Evolutionary conservation across 192 early-diverging fungal species (phyloP), one percentile per base, ranked within the genome.

Genomic region (Backusella macrospora): DNA sequence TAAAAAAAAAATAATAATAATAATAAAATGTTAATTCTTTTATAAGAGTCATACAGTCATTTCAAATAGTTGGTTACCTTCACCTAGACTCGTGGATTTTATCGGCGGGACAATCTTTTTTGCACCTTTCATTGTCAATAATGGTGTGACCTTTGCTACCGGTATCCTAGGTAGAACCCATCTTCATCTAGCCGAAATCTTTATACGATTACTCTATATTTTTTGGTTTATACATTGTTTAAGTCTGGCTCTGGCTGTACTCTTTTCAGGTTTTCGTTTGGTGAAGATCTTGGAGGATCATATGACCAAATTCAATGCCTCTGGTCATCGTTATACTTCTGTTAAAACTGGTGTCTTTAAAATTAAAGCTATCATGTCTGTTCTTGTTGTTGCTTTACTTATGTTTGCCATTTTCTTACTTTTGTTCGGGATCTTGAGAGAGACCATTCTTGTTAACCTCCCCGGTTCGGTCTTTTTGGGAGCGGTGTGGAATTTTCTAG

Each of bases 161-260:
- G 77, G 77, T 13, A 48, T 48, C 4, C 6, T 73, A 12, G 67
- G 67, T 14, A 63, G 40, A 10, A 44, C 48, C 3, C 48, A 78
- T 10, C 18, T 73, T 16, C 26, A 29, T 14, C 0, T 71, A n/a
- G 72, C 77, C 23, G 55, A 44, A 4, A 44, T 70, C 9, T 78
- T 78, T 42, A 65, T 67, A 12, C 52, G 62, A 38, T 21, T 78
- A 23, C 67, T 78, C 7, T 78, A 78, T 55, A 23, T 73, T 9
- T 73, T 73, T 49, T 78, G 77, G 77, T 78, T 73, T 48, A 40
- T 73, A 23, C 72, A 78, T 40, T 69, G 62, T 37, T 48, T 44
- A 5, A 42, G 44, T 49, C 34, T 78, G 16, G 34, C 72, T 34
- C 0, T 55, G 1, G n/a, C 77, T 4, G 77, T 78, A 5, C 34